phyloP scores from a whole-genome alignment of 1,284 basidiomycete species.

The Pholiota adiposa region DNA sequence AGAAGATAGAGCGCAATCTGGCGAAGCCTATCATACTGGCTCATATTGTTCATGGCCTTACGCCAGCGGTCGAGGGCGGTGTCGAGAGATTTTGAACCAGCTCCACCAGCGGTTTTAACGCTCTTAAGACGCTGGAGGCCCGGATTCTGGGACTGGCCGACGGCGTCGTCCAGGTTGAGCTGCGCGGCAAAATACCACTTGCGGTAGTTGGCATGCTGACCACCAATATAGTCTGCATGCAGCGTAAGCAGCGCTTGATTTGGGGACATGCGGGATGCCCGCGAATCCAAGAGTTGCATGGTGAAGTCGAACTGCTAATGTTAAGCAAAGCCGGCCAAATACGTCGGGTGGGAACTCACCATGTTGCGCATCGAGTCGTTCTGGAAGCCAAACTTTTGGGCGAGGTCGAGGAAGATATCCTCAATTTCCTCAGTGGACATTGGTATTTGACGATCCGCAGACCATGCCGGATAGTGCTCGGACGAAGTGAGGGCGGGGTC shows the following conservation, averaged over 20 bases:
- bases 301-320: slow-evolving; percentile 87
- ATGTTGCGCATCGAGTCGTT: slow-evolving; percentile 91
- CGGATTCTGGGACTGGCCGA: slow-evolving; percentile 94
- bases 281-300: slow-evolving; percentile 97
- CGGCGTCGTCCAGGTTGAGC: slow-evolving; percentile 98
- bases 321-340: not conserved
- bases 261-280: slow-evolving; percentile 98
- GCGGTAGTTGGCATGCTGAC: slow-evolving; percentile 95
- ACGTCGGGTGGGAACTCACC: slow-evolving; percentile 49
- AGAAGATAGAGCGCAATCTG: slow-evolving; percentile 96
- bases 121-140: slow-evolving; percentile 89
- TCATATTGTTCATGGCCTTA: slow-evolving; percentile 99
- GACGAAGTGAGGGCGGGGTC: slow-evolving; percentile 59
- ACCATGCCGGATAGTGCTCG: slow-evolving; percentile 94
- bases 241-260: slow-evolving; percentile 95
- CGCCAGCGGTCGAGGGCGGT: slow-evolving; percentile 94
- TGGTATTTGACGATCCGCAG: slow-evolving; percentile 91
- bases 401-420: slow-evolving; percentile 97
- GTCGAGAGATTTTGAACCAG: slow-evolving; percentile 87
- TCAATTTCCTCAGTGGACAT: slow-evolving; percentile 99
- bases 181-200: slow-evolving; percentile 99
- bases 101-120: slow-evolving; percentile 55
- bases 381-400: slow-evolving; percentile 99
- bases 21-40: slow-evolving; percentile 95
- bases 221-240: slow-evolving; percentile 98